phyloP scores from a whole-genome alignment of 2,329 filamentous ascomycete species.

The Calonectria hawksworthii region DNA sequence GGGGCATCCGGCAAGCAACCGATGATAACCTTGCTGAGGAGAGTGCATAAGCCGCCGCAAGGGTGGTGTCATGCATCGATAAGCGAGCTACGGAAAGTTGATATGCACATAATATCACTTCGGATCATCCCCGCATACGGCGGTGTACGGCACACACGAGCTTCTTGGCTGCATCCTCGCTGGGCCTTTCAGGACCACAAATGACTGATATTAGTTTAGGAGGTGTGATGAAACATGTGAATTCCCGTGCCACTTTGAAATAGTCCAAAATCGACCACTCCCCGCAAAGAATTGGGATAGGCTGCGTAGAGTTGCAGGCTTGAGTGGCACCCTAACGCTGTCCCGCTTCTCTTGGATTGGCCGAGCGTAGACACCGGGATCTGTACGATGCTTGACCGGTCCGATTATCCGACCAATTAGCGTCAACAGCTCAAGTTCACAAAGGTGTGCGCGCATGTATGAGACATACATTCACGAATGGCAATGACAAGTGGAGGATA shows the following conservation, averaged over 20 bases:
- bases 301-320: not conserved
- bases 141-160: not conserved
- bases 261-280: not conserved
- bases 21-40: not conserved
- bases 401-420: not conserved
- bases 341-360: not conserved
- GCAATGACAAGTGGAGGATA: not conserved
- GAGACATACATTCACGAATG: not conserved
- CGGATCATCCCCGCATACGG: not conserved
- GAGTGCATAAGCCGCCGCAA: not conserved
- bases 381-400: conserved; percentile 1
- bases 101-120: not conserved
- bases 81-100: not conserved
- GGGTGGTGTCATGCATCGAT: not conserved
- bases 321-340: not conserved
- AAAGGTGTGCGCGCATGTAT: not conserved
- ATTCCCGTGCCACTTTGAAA: not conserved
- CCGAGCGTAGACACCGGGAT: not conserved
- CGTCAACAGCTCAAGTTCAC: not conserved
- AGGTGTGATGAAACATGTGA: not conserved
- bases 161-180: not conserved
- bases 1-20: not conserved
- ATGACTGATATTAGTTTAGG: not conserved
- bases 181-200: not conserved
- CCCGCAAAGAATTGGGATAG: not conserved